Base-by-base conservation (phyloP, 108 stramenopile species). In the Heterococcus sp. region DNA sequence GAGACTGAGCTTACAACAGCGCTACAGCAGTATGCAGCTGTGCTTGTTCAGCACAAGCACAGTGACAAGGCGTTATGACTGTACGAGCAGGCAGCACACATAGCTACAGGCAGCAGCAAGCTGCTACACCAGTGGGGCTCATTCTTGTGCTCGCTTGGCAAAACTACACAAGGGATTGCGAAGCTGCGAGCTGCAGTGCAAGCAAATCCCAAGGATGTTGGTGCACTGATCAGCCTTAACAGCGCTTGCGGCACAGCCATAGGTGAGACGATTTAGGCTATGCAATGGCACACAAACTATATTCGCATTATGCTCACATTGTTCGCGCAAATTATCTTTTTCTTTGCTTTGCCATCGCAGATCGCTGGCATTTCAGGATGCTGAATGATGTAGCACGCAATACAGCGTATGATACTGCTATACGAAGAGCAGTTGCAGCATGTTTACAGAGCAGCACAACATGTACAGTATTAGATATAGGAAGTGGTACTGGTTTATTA, bases 361-460 rank as follows among this genome's bases (percentile, higher is more conserved):
- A 85, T 69, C 82, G 84, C 0, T 85, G 85, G 85, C 85, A 85
- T 71, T 85, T 78, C 77, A 69, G 85, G 14, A 85, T 85, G 85
- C 85, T 85, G n/a, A 85, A 85, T 66, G 83, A 85, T 37, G 31
- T 38, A 1, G 35, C 66, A 0, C 83, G 85, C 8, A 85, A 85
- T 29, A 14, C 77, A 29, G 83, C 69, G 37, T 85, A 85, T 34
- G 3, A 34, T 27, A 37, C 64, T 36, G 85, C 82, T 14, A 84
- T 85, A 1, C 67, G 67, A 28, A 28, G 29, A 5, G 67, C 32
- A 3, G 32, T 29, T 4, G 67, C 67, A 28, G 67, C 67, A 8
- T 14, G 58, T 63, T 26, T 63, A 26, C 58, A 28, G 66, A 31
- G 38, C 76, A 73, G 71, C 64, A 8, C 32, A 64, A 38, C 4